These are phyloP conservation scores for Lactarius quietus DNA, from an alignment of 768 basidiomycete genomes.

Conservation along the genomic window DNA sequence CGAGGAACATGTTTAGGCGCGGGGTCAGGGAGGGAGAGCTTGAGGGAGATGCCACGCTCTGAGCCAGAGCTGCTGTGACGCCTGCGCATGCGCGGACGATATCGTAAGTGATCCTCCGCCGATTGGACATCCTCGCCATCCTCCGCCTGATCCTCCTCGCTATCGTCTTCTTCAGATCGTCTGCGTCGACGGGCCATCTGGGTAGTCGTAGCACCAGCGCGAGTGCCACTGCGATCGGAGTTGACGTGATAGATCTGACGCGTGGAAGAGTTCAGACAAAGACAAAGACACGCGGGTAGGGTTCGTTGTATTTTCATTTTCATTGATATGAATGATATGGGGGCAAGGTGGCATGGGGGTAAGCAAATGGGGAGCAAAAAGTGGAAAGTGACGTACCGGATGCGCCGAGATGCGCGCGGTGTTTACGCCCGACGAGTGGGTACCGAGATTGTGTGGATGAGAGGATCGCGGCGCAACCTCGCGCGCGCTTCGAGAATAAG, in stretches of 20 bases:
- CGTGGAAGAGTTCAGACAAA: neutral
- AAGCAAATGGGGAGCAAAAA: neutral
- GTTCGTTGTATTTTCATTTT: neutral
- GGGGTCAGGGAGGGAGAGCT: neutral
- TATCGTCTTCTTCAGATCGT: conserved; percentile 3
- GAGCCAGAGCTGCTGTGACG: neutral
- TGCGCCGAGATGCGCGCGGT: conserved; percentile 10
- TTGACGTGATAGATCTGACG: conserved; percentile 1
- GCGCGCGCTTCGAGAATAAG: neutral
- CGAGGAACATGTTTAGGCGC: neutral
- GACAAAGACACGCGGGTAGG: neutral
- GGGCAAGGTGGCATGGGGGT: neutral
- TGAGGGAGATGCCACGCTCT: neutral
- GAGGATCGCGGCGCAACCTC: conserved; percentile 4
- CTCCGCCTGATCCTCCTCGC: neutral
- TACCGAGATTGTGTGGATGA: conserved; percentile 13
- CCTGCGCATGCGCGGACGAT: conserved; percentile 17
- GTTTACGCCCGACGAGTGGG: neutral
- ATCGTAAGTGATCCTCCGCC: conserved; percentile 9
- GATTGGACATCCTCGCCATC: neutral
- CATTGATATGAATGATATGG: neutral
- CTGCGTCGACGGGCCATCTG: conserved; percentile 8
- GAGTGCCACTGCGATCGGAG: conserved; percentile 3
- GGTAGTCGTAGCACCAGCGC: neutral
- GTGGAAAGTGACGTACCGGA: conserved; percentile 14